Conservation (phyloP, 768 basidiomycete species). For the Paxillus ammoniavirescens region DNA sequence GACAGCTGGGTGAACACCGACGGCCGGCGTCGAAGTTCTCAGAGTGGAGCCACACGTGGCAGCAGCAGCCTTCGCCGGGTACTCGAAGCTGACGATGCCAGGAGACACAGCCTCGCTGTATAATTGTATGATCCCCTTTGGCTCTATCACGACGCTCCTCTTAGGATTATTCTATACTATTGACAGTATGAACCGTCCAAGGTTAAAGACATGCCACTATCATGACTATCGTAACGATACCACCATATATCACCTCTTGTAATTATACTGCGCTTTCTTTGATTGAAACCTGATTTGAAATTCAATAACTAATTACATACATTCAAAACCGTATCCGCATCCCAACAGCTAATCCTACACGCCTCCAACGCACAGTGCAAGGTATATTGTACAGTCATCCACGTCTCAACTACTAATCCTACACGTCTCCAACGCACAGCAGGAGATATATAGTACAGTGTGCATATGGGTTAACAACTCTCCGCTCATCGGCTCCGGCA, state of each 20-base stretch:
- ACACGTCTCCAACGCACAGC: too few relatives aligned
- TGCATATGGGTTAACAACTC: too few relatives aligned
- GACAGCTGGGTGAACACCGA: conserved; percentile 55
- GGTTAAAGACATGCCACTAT: conserved; percentile 16
- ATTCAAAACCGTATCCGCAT: too few relatives aligned
- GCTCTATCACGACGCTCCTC: conserved; percentile 18
- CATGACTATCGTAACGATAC: conserved; percentile 26
- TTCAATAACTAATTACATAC: neutral
- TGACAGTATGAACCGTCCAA: conserved; percentile 21
- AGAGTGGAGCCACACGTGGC: conserved; percentile 13
- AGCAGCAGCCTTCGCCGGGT: conserved; percentile 31
- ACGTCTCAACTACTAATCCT: too few relatives aligned
- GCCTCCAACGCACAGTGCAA: too few relatives aligned
- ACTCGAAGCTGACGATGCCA: conserved; percentile 47
- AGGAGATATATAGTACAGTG: too few relatives aligned
- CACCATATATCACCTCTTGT: conserved; percentile 19
- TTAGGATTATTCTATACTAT: conserved; percentile 38
- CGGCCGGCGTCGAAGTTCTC: conserved; percentile 47
- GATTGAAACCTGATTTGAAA: conserved; percentile 3
- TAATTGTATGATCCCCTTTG: conserved; percentile 34
- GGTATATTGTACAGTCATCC: too few relatives aligned
- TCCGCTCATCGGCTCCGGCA: too few relatives aligned
- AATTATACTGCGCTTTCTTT: conserved; percentile 21
- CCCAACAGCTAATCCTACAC: too few relatives aligned
- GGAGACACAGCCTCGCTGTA: conserved; percentile 68